Evolutionary conservation across 352 stramenopile species (phyloP), one percentile per base, ranked within the genome.

Genomic region (Globisporangium paddicum): DNA sequence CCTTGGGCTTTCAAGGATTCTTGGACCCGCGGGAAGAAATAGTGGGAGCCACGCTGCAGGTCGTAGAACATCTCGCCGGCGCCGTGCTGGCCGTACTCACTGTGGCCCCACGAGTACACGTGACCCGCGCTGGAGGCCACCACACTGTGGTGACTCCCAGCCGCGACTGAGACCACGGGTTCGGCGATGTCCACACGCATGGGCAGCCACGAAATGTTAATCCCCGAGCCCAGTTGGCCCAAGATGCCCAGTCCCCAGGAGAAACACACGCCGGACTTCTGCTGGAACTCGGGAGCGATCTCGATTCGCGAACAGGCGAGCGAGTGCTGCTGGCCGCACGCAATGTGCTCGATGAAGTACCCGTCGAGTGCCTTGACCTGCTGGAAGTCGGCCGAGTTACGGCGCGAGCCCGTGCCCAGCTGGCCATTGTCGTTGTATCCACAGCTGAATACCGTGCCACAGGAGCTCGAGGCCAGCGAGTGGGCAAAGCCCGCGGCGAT

Each of bases 341-440:
- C 81, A 51, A 93, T 75, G 25, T 89, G 62, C 7, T 76, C 65
- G 53, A 91, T 82, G 40, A 77, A 77, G 23, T 71, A 75, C 7
- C 61, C 68, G 5, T 79, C 68, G 19, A 93, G 60, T 23, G 74
- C 75, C 21, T 61, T 48, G 14, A 93, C 79, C 5, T 34, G 67
- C 41, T 72, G 59, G 52, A 93, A 93, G 23, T 85, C 68, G 14
- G 81, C 70, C 46, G 80, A 72, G 55, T 89, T 89, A 54, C 80
- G 79, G 34, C 79, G 67, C 48, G 79, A 82, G 30, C 81, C 81
- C 2, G 82, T 67, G 7, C 83, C 83, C 2, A 93, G 63, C 55
- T 93, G 83, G 11, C 83, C 81, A 54, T 87, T 89, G 62, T 93
- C 83, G 52, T 93, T 93, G 81, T 93, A 93, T 16, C 83, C 83